phyloP scores from a whole-genome alignment of 169 alveolate species.

The Perkinsus chesapeaki region DNA sequence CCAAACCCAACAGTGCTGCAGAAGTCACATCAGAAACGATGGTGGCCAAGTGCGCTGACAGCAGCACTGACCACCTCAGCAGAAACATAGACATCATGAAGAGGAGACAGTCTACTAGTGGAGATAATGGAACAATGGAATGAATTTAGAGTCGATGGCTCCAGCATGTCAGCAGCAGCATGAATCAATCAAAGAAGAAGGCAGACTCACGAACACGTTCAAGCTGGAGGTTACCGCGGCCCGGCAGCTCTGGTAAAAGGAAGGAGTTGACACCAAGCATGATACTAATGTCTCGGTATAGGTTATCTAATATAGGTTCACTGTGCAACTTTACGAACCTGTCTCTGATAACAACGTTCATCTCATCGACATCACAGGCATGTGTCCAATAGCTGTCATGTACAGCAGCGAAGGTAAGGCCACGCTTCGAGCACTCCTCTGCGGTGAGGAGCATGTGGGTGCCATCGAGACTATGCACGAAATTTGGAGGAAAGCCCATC shows the following conservation, averaged over 20 bases:
- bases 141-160: background rate
- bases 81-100: background rate
- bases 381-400: slow-evolving; percentile 95
- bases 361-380: slow-evolving; percentile 78
- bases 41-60: background rate
- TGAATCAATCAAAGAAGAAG: background rate
- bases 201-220: background rate
- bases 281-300: slow-evolving; percentile 54
- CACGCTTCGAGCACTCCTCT: slow-evolving; percentile 48
- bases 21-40: background rate
- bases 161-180: background rate
- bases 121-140: background rate
- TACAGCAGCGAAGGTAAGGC: slow-evolving; percentile 85
- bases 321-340: slow-evolving; percentile 75
- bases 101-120: background rate
- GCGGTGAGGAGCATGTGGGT: slow-evolving; percentile 94
- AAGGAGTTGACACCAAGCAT: slow-evolving; percentile 41
- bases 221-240: background rate
- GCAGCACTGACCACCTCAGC: background rate
- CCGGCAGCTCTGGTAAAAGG: background rate
- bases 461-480: slow-evolving; percentile 89
- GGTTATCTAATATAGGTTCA: slow-evolving; percentile 76
- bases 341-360: slow-evolving; percentile 73
- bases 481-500: slow-evolving; percentile 94
- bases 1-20: background rate